phyloP scores from a whole-genome alignment of 2,329 filamentous ascomycete species.

The Fusarium bulbicola region DNA sequence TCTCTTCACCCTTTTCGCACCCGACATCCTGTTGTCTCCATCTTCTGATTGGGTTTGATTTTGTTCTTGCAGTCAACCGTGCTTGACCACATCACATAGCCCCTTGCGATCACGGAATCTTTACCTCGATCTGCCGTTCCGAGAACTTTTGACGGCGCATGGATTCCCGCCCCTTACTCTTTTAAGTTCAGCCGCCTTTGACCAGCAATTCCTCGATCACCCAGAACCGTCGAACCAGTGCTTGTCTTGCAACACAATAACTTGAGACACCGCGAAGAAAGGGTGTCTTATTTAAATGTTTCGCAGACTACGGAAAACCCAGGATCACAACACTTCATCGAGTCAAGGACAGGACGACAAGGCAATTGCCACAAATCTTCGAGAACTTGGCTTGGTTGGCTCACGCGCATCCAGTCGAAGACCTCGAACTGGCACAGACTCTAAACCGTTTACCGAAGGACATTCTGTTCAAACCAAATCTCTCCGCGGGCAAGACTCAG shows the following conservation, averaged over 20 bases:
- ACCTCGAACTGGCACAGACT: constrained; percentile 41
- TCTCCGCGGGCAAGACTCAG: constrained; percentile 43
- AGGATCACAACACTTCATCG: constrained; percentile 38
- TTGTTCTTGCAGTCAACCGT: constrained; percentile 12
- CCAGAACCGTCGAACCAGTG: neutral
- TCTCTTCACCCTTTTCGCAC: constrained; percentile 9
- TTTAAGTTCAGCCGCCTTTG: constrained; percentile 25
- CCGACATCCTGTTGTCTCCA: constrained; percentile 17
- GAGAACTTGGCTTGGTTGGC: constrained; percentile 44
- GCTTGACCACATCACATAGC: constrained; percentile 17
- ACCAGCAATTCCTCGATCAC: constrained; percentile 8
- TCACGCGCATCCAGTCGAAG: constrained; percentile 37
- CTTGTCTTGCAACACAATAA: constrained; percentile 1
- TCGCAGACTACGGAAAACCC: constrained; percentile 47
- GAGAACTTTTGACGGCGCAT: constrained; percentile 24
- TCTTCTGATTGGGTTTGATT: constrained; percentile 12
- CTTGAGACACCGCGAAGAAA: constrained; percentile 20
- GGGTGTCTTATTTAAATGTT: constrained; percentile 50
- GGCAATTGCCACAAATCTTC: constrained; percentile 40
- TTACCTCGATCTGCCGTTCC: constrained; percentile 4
- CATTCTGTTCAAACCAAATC: constrained; percentile 42
- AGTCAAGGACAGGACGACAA: constrained; percentile 30
- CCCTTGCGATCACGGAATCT: constrained; percentile 8
- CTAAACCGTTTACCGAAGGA: constrained; percentile 42
- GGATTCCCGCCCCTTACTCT: constrained; percentile 26